Evolutionary conservation across 176 grass and related monocot species (phyloP).

Genomic region (Echinochloa phyllopogon): DNA sequence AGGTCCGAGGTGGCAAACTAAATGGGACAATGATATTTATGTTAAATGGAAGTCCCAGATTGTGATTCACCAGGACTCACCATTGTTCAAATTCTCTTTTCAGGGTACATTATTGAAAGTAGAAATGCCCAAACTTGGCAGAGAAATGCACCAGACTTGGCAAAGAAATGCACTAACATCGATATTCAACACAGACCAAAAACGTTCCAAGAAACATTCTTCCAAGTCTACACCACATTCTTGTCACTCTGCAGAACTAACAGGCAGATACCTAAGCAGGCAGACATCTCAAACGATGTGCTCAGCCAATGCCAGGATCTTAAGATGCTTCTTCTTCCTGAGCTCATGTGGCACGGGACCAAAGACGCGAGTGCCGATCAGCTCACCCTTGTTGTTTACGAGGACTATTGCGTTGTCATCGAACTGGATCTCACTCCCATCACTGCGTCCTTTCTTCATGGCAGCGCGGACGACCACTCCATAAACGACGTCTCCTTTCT

Average conservation of each 20-base stretch:
- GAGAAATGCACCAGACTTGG: background rate
- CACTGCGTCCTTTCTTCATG: constrained; percentile 79
- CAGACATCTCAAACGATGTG: constrained; percentile 70
- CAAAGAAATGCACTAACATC: background rate
- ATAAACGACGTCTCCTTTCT: constrained; percentile 98
- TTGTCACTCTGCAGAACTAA: constrained; percentile 11
- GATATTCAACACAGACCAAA: background rate
- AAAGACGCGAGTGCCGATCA: constrained; percentile 83
- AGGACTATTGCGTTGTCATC: constrained; percentile 91
- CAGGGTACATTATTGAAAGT: constrained; percentile 26
- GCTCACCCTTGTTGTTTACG: constrained; percentile 94
- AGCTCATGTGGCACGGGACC: constrained; percentile 87
- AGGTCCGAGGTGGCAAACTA: too few species aligned
- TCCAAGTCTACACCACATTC: background rate
- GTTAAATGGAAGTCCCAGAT: background rate
- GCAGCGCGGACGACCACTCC: constrained; percentile 94
- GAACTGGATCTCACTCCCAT: constrained; percentile 87
- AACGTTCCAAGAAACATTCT: constrained; percentile 12
- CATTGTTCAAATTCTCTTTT: background rate
- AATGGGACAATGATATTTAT: background rate
- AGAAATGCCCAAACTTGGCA: background rate
- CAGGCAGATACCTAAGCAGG: background rate
- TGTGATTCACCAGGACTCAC: background rate
- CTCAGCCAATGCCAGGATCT: constrained; percentile 89
- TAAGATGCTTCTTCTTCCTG: constrained; percentile 94